Evolutionary conservation across 345 rosid species (phyloP).

Genomic region (Trapa incisa): DNA sequence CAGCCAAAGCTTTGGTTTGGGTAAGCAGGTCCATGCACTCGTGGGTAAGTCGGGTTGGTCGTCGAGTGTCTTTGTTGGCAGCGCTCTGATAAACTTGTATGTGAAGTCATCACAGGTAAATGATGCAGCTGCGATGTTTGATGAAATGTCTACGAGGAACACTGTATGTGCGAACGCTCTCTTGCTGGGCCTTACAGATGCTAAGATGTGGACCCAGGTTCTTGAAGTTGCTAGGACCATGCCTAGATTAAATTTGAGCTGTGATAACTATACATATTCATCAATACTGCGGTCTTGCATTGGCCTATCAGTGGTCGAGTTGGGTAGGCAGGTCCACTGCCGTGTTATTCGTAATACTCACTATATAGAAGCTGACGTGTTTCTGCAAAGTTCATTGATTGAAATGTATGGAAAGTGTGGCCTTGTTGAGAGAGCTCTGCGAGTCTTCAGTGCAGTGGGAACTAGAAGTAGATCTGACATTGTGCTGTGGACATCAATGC

Average conservation of each 20-base stretch:
- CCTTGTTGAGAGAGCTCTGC: constrained; percentile 26
- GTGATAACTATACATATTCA: constrained; percentile 34
- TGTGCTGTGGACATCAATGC: constrained; percentile 56
- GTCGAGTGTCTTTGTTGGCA: constrained; percentile 38
- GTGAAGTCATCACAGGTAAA: constrained; percentile 17
- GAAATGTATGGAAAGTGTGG: constrained; percentile 60
- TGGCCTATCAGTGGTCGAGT: constrained; percentile 26
- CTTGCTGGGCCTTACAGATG: constrained; percentile 29
- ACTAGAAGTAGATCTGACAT: constrained; percentile 20
- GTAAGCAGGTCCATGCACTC: constrained; percentile 30
- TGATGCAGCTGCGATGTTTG: constrained; percentile 31
- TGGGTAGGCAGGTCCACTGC: constrained; percentile 43
- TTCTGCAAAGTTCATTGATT: constrained; percentile 42
- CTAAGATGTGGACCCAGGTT: constrained; percentile 26
- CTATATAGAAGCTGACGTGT: constrained; percentile 25
- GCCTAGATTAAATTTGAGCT: constrained; percentile 28
- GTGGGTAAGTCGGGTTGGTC: constrained; percentile 28
- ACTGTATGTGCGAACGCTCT: constrained; percentile 50
- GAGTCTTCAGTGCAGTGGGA: constrained; percentile 28
- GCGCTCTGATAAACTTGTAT: constrained; percentile 38
- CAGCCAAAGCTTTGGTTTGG: constrained; percentile 20
- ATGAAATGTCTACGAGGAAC: constrained; percentile 41
- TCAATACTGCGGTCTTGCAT: constrained; percentile 25
- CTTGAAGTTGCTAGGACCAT: constrained; percentile 28
- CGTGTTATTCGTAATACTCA: constrained; percentile 18